A percentile compares a stretch with the other conserved stretches of the same genome.
These are phyloP conservation scores for Hypoxylon cercidicola DNA, from an alignment of 495 filamentous ascomycete species.

Conservation along the genomic window DNA sequence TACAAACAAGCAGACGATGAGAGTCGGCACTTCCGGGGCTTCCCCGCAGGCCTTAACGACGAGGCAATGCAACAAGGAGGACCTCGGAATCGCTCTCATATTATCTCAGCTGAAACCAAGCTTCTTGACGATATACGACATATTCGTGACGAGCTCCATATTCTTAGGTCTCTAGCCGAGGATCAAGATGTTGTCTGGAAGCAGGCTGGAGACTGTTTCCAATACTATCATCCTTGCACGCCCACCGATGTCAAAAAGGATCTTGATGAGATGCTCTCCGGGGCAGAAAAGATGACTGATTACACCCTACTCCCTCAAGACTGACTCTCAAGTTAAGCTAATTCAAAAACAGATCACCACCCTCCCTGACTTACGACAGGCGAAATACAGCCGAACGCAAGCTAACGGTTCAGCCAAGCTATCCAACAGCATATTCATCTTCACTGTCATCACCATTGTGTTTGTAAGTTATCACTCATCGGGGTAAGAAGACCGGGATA, in stretches of 20 bases:
- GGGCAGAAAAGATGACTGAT: conserved; percentile 26
- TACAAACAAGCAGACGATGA: conserved; percentile 17
- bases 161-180: conserved; percentile 44
- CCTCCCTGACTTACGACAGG: conserved; percentile 32
- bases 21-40: conserved; percentile 17
- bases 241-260: conserved; percentile 40
- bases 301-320: conserved; percentile 12
- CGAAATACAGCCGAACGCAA: conserved; percentile 31
- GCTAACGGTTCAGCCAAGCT: conserved; percentile 22
- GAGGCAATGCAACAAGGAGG: conserved; percentile 5
- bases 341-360: conserved; percentile 19
- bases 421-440: conserved; percentile 26
- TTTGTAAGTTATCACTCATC: conserved; percentile 17
- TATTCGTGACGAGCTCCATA: conserved; percentile 48
- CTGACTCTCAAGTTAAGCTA: conserved; percentile 1
- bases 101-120: conserved; percentile 37
- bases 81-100: conserved; percentile 15
- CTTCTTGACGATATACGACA: conserved; percentile 44
- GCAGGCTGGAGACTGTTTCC: conserved; percentile 13
- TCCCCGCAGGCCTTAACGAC: conserved; percentile 12
- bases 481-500: background rate
- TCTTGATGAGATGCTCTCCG: conserved; percentile 40
- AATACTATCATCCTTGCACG: conserved; percentile 23
- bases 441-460: conserved; percentile 28
- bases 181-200: conserved; percentile 44